Conservation (phyloP, 495 filamentous ascomycete species). For the Podospora pseudopauciseta region DNA sequence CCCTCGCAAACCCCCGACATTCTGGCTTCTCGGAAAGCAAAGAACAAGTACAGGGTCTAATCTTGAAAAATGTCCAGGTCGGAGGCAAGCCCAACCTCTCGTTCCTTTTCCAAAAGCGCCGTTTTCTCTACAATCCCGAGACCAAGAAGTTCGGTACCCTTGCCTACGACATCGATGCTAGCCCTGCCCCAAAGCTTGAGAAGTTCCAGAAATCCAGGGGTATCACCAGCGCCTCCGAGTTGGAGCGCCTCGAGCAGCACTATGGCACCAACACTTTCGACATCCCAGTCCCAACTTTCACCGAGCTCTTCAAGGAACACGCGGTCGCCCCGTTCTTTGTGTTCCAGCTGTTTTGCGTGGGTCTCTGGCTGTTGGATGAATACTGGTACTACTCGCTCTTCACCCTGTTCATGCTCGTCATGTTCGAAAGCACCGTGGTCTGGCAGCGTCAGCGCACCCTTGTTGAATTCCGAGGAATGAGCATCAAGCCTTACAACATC, state of each 20-base stretch:
- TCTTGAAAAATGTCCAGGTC: slow-evolving; percentile 38
- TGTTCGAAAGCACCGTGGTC: slow-evolving; percentile 97
- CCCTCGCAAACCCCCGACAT: slow-evolving; percentile 7
- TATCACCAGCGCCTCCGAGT: slow-evolving; percentile 63
- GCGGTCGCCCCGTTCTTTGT: slow-evolving; percentile 99
- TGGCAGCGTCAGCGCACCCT: slow-evolving; percentile 98
- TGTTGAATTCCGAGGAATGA: slow-evolving; percentile 97
- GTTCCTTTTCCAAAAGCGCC: slow-evolving; percentile 97
- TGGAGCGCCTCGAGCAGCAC: slow-evolving; percentile 77
- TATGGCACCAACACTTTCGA: slow-evolving; percentile 98
- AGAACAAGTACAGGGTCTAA: slow-evolving; percentile 4
- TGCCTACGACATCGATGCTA: slow-evolving; percentile 76
- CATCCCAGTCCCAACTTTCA: slow-evolving; percentile 92
- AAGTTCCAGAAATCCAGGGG: slow-evolving; percentile 76
- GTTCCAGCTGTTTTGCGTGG: slow-evolving; percentile 98
- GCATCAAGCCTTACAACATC: slow-evolving; percentile 94
- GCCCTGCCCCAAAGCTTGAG: slow-evolving; percentile 72
- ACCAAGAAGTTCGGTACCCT: slow-evolving; percentile 72
- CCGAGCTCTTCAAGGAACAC: slow-evolving; percentile 96
- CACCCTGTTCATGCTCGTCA: slow-evolving; percentile 95
- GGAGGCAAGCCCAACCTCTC: slow-evolving; percentile 72
- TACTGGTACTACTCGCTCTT: slow-evolving; percentile 99
- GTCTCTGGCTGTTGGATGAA: slow-evolving; percentile 97
- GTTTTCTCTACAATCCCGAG: slow-evolving; percentile 78
- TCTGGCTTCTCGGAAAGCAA: background rate